Conservation (phyloP, 75 land plant genomes). For the Pinus albicaulis region DNA sequence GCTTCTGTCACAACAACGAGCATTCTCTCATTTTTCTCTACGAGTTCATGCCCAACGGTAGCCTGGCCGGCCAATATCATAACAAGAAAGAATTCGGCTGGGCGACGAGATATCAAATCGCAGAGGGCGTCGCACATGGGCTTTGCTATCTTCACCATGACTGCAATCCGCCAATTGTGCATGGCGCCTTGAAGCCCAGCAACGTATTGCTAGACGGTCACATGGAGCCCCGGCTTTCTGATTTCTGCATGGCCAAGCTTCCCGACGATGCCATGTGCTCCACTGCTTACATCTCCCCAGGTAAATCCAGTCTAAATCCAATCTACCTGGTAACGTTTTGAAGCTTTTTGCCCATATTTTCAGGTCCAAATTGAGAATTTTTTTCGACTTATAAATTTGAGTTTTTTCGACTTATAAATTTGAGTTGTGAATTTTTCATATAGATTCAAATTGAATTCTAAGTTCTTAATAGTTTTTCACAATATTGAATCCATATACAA, state of each 20-base stretch:
- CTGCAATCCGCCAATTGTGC: constrained; percentile 75
- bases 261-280: constrained; percentile 70
- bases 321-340: too few relatives aligned
- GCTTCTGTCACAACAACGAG: constrained; percentile 86
- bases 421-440: too few relatives aligned
- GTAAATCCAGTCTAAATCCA: constrained; percentile 27
- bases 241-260: constrained; percentile 93
- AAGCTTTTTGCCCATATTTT: too few relatives aligned
- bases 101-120: constrained; percentile 70
- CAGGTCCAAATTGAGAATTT: too few relatives aligned
- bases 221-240: constrained; percentile 92
- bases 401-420: too few relatives aligned
- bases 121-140: constrained; percentile 80
- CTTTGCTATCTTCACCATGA: constrained; percentile 87
- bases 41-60: constrained; percentile 96
- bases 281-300: constrained; percentile 94
- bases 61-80: constrained; percentile 70
- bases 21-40: constrained; percentile 69
- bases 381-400: too few relatives aligned
- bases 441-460: too few relatives aligned
- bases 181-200: constrained; percentile 81
- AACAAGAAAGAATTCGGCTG: constrained; percentile 48
- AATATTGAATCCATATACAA: too few relatives aligned
- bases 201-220: constrained; percentile 72
- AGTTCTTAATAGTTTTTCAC: too few relatives aligned